Base-by-base conservation (phyloP, 352 stramenopile genomes). In the Lagenidium giganteum region DNA sequence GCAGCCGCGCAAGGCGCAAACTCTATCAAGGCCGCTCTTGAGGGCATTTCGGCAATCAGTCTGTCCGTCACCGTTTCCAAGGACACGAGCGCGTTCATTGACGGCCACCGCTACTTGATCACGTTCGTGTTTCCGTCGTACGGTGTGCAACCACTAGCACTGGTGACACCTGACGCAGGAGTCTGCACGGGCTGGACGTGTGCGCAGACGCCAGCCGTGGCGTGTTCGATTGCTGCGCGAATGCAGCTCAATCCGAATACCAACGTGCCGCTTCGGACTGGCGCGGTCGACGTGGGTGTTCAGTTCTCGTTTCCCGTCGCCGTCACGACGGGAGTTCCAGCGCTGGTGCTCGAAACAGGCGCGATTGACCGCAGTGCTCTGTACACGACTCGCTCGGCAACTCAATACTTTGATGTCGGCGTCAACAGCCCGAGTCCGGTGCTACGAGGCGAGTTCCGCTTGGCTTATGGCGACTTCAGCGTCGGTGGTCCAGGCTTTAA, bases 341-440 rank as follows among this genome's bases (percentile, higher is more conserved):
- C 42, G 18, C 45, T 90, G 9, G 47, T 41, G 5, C 42, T 90
- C 7, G 54, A 82, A 20, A 77, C 61, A 2, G 73, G 70, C 8
- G 8, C 34, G 0, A 42, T 58, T 5, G 51, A 63, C 12, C 43
- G 60, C 9, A 26, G 54, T 0, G 78, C 74, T 1, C 30, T 36
- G 1, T 87, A 79, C 38, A 81, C 63, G 0, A 53, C 61, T 3
- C 64, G 70, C 31, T 67, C 70, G 5, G 57, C 67, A 0, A 17
- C 73, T 0, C 58, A 75, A n/a, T 54, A 78, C 34, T 86, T 90
- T 47, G 74, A 90, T 24, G 67, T 90, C 0, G 74, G 70, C 1
- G 51, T 74, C 0, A 52, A 73, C 2, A 66, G 58, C 34, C 54
- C 74, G 0, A 87, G 74, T 47, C 35, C 27, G 3, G 42, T 83